Evolutionary conservation across 495 filamentous ascomycete genomes (phyloP), one percentile per base, ranked within the genome.

Genomic region (Talaromyces trachyspermus): DNA sequence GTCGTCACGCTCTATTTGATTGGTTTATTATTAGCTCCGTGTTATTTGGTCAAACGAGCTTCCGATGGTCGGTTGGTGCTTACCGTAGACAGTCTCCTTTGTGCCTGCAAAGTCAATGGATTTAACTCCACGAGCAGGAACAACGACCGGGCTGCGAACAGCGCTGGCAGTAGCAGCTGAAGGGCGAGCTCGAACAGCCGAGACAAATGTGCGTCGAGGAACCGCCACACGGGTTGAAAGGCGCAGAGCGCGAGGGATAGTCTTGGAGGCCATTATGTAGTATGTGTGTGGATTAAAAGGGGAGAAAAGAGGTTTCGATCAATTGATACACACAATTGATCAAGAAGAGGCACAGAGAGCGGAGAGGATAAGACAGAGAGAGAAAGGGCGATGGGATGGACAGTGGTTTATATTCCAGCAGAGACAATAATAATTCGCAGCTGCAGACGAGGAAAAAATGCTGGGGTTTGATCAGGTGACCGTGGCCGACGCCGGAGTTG

Each of bases 1-100:
- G 75, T 98, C 92, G 55, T 80, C 86, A 71, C 92, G 90, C 83
- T 98, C 92, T 90, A 55, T 26, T n/a, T n/a, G n/a, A n/a, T n/a
- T n/a, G n/a, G n/a, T 57, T 17, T 24, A 19, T 29, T 30, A 46
- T 54, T 20, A 62, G n/a, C n/a, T n/a, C n/a, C n/a, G n/a, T n/a
- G n/a, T n/a, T n/a, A n/a, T n/a, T n/a, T n/a, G n/a, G n/a, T n/a
- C n/a, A n/a, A n/a, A n/a, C n/a, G n/a, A n/a, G n/a, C n/a, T n/a
- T n/a, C n/a, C n/a, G n/a, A n/a, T n/a, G n/a, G n/a, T n/a, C n/a
- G n/a, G n/a, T 14, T 12, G 43, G 18, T 36, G 60, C 80, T 53
- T 67, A 90, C 87, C 88, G 60, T 88, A 95, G 61, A 98, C 94
- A 43, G 80, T 79, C 77, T 98, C 92, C 70, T 90, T 87, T 47